Evolutionary conservation across 768 basidiomycete species (phyloP), one percentile per base, ranked within the genome.

Genomic region (Aureoboletus auriporus): DNA sequence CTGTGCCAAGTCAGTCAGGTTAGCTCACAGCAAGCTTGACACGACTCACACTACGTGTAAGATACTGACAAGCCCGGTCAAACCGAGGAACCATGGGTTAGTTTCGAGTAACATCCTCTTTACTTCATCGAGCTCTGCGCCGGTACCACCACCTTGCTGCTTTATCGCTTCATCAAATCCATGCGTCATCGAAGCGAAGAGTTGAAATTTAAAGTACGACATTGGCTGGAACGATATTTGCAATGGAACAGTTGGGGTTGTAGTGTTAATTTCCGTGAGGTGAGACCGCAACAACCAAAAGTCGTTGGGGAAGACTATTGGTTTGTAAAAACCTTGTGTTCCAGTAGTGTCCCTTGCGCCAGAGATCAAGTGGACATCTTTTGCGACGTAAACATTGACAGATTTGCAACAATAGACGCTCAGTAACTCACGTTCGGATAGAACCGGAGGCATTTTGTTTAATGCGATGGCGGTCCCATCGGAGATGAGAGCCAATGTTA

Each of bases 81-180:
- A 68, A 20, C 73, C 86, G 47, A 98, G 76, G 71, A 96, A 84
- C 77, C 84, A 92, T 13, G 93, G 89, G 64, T 89, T 89, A 3
- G 88, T 91, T 68, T 91, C 89, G 12, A 86, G 74, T 41, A 99
- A 70, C 87, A 95, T 95, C 49, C 93, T 76, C 72, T 99, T 99
- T 58, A 99, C 70, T 71, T 97, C 95, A 65, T 99, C 95, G 37
- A 98, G 66, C 64, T 98, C 95, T 27, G 82, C 78, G 10, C 72
- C 72, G 27, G 75, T 74, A 2, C 72, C 71, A 12, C 75, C 76
- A 16, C 84, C 83, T 58, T 88, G 84, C 52, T 85, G 78, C 63
- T 85, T 83, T n/a, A 82, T 77, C 14, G 89, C 89, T 65, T 93
- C 89, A 38, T 89, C 83, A 66, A 97, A 93, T 3, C 91, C 84